These are phyloP conservation scores for Cudoniella acicularis DNA, from an alignment of 495 filamentous ascomycete species.

Conservation along the genomic window DNA sequence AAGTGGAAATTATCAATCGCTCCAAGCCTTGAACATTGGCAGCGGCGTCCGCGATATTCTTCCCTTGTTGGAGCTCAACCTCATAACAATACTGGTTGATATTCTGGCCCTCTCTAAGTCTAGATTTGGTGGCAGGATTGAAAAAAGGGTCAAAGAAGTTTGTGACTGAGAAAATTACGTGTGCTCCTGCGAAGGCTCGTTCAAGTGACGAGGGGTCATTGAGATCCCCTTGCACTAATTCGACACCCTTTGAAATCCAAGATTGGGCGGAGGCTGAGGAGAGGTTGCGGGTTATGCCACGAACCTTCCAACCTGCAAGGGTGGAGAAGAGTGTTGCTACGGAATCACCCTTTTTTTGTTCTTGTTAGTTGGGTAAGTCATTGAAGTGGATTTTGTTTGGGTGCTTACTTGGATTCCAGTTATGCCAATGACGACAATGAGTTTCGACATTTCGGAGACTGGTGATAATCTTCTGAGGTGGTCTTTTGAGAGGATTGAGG, in stretches of 20 bases:
- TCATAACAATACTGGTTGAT: constrained; percentile 38
- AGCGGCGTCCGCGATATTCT: constrained; percentile 47
- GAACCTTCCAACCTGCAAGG: constrained; percentile 34
- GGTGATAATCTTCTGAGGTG: too few relatives aligned
- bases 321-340: constrained; percentile 35
- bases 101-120: constrained; percentile 27
- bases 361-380: not conserved
- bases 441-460: not conserved
- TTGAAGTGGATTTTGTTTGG: not conserved
- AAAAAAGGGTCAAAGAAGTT: constrained; percentile 43
- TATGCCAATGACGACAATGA: not conserved
- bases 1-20: constrained; percentile 37
- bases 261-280: constrained; percentile 31
- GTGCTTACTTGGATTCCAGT: not conserved
- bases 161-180: constrained; percentile 50
- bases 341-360: constrained; percentile 34
- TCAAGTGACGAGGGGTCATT: constrained; percentile 40
- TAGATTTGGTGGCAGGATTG: constrained; percentile 25
- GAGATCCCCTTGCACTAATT: constrained; percentile 45
- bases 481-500: too few relatives aligned
- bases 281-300: constrained; percentile 38
- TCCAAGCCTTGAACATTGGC: constrained; percentile 37
- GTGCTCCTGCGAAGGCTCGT: constrained; percentile 42
- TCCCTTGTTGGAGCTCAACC: constrained; percentile 41
- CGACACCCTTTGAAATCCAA: constrained; percentile 40